phyloP scores from a whole-genome alignment of 805 yeast genomes.

The Pichia pseudocactophila region DNA sequence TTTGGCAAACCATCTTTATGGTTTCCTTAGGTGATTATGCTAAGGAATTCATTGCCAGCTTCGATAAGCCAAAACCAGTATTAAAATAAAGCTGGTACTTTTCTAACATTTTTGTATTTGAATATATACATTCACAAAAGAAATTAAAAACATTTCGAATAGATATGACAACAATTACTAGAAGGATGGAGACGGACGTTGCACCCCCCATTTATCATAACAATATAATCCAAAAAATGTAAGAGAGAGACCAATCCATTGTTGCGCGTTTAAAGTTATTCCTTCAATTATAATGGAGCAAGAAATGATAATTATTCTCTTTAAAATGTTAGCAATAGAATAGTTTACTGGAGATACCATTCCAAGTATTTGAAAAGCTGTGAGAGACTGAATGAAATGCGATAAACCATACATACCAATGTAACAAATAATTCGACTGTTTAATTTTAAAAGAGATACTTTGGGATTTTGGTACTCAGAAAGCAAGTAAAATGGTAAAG shows the following conservation, averaged over 20 bases:
- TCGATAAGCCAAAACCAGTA: conserved; percentile 8
- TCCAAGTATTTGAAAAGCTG: conserved; percentile 72
- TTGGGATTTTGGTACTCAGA: conserved; percentile 35
- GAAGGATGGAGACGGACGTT: conserved; percentile 13
- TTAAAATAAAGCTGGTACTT: conserved; percentile 1
- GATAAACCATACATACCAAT: conserved; percentile 55
- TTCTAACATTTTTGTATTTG: not conserved
- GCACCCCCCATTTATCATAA: conserved; percentile 61
- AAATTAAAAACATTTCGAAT: not conserved
- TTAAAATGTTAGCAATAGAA: conserved; percentile 69
- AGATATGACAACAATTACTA: not conserved
- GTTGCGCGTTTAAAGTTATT: conserved; percentile 28
- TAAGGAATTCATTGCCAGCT: conserved; percentile 53
- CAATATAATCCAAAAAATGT: conserved; percentile 58
- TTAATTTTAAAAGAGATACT: conserved; percentile 25
- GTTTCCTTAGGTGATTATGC: conserved; percentile 96
- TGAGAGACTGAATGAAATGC: conserved; percentile 63
- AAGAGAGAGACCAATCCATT: conserved; percentile 43
- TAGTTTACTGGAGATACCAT: conserved; percentile 66
- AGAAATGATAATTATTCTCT: conserved; percentile 61
- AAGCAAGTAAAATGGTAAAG: conserved; percentile 57
- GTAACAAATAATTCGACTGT: conserved; percentile 25
- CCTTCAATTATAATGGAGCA: conserved; percentile 62
- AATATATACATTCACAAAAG: not conserved
- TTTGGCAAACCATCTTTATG: conserved; percentile 99